phyloP scores from a whole-genome alignment of 1,139 yeast species.

The Yamadazyma jaroonii region DNA sequence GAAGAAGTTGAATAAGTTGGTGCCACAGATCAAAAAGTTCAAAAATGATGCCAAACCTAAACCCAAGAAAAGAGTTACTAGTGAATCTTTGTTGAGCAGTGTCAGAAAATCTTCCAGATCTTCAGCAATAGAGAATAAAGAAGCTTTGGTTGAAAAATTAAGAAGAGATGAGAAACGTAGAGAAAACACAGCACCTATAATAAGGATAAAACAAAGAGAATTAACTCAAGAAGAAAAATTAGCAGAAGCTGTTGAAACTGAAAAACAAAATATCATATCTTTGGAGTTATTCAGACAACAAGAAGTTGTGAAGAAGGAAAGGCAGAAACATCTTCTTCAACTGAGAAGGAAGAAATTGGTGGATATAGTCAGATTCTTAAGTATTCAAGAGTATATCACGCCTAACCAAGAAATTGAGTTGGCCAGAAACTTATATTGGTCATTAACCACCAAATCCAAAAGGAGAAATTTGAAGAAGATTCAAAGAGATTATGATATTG shows the following conservation, averaged over 20 bases:
- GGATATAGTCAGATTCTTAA: constrained; percentile 52
- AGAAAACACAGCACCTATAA: constrained; percentile 45
- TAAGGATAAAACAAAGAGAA: constrained; percentile 43
- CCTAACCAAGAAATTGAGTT: constrained; percentile 59
- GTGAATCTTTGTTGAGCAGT: constrained; percentile 48
- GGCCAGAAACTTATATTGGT: constrained; percentile 28
- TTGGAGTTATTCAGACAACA: constrained; percentile 77
- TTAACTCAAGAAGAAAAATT: constrained; percentile 85
- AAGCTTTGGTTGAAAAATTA: constrained; percentile 72
- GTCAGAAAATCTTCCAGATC: constrained; percentile 78
- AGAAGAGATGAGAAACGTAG: constrained; percentile 69
- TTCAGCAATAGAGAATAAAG: constrained; percentile 75
- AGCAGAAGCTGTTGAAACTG: constrained; percentile 85
- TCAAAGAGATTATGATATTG: constrained; percentile 15
- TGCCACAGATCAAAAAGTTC: constrained; percentile 49
- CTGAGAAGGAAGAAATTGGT: constrained; percentile 60
- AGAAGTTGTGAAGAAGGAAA: constrained; percentile 76
- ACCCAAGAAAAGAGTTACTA: constrained; percentile 23
- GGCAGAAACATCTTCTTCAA: constrained; percentile 68
- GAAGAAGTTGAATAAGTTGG: constrained; percentile 29
- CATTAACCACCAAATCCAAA: constrained; percentile 29
- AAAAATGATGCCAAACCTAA: constrained; percentile 20
- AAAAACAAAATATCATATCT: constrained; percentile 68
- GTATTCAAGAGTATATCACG: constrained; percentile 35
- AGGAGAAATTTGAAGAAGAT: constrained; percentile 26